A percentile compares a stretch with the other conserved stretches of the same genome.
phyloP scores from a whole-genome alignment of 1,284 basidiomycete species.

The Phellinidium pouzarii region DNA sequence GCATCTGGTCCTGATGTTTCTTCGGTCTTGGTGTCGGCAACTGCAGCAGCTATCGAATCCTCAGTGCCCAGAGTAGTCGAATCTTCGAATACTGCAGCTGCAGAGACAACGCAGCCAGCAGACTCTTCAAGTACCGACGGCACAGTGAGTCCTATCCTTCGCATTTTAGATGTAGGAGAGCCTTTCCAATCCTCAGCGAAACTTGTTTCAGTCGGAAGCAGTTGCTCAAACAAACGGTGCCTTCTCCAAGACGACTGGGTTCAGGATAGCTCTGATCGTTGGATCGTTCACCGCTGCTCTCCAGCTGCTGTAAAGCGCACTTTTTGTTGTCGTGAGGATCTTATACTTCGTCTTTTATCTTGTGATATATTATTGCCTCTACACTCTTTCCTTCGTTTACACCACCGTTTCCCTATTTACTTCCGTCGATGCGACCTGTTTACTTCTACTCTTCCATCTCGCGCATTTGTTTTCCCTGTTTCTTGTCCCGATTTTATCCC shows the following conservation, averaged over 20 bases:
- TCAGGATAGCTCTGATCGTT: slow-evolving; percentile 9
- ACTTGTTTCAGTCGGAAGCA: not conserved
- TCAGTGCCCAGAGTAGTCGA: not conserved
- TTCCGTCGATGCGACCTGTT: not conserved
- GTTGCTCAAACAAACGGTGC: slow-evolving; percentile 9
- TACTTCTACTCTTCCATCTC: not conserved
- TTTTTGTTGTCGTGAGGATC: not conserved
- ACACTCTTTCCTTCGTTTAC: not conserved
- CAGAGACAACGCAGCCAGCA: not conserved
- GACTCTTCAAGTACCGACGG: not conserved
- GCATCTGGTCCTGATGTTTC: not conserved
- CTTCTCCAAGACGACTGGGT: not conserved
- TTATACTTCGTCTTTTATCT: not conserved
- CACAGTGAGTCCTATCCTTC: not conserved
- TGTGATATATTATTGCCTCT: not conserved
- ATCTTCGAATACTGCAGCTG: not conserved
- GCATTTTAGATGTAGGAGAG: not conserved
- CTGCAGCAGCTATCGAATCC: not conserved
- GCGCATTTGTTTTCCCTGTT: not conserved
- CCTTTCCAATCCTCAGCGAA: not conserved
- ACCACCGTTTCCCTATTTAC: not conserved
- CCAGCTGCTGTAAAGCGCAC: slow-evolving; percentile 3
- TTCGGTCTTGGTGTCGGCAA: not conserved
- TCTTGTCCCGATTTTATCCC: not conserved
- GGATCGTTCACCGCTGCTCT: not conserved